These are phyloP conservation scores for Colletotrichum sp. DNA, from an alignment of 2,329 filamentous ascomycete genomes.

Conservation along the genomic window DNA sequence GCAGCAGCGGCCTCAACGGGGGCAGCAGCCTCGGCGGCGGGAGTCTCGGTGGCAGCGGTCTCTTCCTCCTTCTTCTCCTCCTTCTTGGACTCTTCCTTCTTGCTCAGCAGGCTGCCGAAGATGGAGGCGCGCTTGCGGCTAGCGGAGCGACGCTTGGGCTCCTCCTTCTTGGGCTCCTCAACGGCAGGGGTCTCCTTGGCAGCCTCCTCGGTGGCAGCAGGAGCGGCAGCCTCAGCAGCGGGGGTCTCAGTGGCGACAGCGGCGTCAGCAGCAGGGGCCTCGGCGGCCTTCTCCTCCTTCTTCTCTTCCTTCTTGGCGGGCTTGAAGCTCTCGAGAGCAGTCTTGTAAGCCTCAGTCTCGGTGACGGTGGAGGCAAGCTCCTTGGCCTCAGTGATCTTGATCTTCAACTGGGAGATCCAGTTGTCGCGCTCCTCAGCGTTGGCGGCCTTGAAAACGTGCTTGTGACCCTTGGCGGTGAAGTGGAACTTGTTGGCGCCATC, in stretches of 20 bases:
- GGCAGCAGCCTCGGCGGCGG: constrained; percentile 32
- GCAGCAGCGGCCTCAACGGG: constrained; percentile 32
- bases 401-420: constrained; percentile 87
- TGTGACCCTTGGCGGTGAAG: constrained; percentile 84
- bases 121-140: constrained; percentile 71
- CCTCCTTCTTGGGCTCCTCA: constrained; percentile 55
- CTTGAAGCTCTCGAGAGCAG: constrained; percentile 74
- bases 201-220: constrained; percentile 31
- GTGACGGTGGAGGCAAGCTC: constrained; percentile 75
- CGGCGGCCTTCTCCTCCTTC: constrained; percentile 50
- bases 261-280: constrained; percentile 43
- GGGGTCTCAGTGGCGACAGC: constrained; percentile 34
- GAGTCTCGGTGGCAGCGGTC: constrained; percentile 35
- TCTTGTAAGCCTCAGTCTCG: constrained; percentile 88
- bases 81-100: constrained; percentile 56
- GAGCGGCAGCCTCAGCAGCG: constrained; percentile 29
- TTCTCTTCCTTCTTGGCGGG: constrained; percentile 48
- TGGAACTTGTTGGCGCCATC: constrained; percentile 83
- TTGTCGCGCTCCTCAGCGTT: constrained; percentile 81
- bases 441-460: constrained; percentile 91
- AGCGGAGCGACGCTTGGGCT: constrained; percentile 66
- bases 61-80: constrained; percentile 47
- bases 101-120: constrained; percentile 62
- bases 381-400: constrained; percentile 85
- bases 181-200: constrained; percentile 37